Conservation (phyloP, 495 filamentous ascomycete genomes). For the Aspergillus conjunctus region DNA sequence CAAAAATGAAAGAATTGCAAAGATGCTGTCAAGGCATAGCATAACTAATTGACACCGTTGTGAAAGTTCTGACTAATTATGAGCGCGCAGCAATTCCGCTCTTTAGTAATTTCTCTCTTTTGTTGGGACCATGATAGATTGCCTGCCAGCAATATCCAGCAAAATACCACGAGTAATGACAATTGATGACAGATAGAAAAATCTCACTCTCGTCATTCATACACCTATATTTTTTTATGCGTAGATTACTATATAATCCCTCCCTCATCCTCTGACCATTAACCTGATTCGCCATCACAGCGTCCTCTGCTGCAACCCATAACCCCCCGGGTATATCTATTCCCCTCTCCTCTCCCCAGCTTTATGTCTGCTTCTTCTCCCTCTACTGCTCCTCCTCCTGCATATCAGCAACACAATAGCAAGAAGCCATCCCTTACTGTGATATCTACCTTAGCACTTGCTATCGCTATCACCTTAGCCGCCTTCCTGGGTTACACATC, state of each 20-base stretch:
- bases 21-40: not conserved
- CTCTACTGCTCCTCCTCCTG: not conserved
- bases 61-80: slow-evolving; percentile 1
- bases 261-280: not conserved
- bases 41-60: not conserved
- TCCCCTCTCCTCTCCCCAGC: not conserved
- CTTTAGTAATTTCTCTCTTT: not conserved
- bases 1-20: not conserved
- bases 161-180: slow-evolving; percentile 7
- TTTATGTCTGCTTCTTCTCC: slow-evolving; percentile 1
- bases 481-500: not conserved
- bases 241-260: not conserved
- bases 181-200: slow-evolving; percentile 11
- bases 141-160: not conserved
- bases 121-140: not conserved
- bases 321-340: not conserved
- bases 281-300: not conserved
- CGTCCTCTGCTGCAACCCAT: not conserved
- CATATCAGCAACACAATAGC: not conserved
- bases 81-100: slow-evolving; percentile 3
- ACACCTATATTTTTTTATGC: not conserved
- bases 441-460: slow-evolving; percentile 11
- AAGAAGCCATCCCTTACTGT: slow-evolving; percentile 9
- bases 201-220: not conserved
- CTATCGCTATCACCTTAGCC: slow-evolving; percentile 17